Evolutionary conservation across 257 asterid species (phyloP).

Genomic region (Nicotiana benthamiana): DNA sequence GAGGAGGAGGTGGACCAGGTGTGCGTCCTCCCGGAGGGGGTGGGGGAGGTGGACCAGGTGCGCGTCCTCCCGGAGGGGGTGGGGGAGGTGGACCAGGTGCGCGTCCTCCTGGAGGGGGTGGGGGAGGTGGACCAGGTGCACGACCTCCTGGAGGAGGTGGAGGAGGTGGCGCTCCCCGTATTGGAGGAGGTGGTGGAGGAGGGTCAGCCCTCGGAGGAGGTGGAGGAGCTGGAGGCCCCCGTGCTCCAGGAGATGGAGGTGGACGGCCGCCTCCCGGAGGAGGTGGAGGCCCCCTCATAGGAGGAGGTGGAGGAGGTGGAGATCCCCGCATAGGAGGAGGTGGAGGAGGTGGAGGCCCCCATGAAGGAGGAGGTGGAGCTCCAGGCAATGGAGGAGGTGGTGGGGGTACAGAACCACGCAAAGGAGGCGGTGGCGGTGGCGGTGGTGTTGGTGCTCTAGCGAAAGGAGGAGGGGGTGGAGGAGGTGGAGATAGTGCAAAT

Average conservation of each 20-base stretch:
- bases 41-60: slow-evolving; percentile 42
- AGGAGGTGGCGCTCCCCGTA: slow-evolving; percentile 24
- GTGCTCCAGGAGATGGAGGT: slow-evolving; percentile 23
- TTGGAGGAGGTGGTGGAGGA: slow-evolving; percentile 14
- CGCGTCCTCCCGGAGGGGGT: slow-evolving; percentile 27
- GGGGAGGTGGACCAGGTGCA: slow-evolving; percentile 26
- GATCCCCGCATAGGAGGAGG: slow-evolving; percentile 17
- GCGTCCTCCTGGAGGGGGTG: slow-evolving; percentile 28
- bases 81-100: slow-evolving; percentile 42
- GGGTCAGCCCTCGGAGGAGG: slow-evolving; percentile 15
- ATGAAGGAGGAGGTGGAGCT: slow-evolving; percentile 55
- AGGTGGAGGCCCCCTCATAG: slow-evolving; percentile 8
- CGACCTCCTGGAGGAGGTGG: slow-evolving; percentile 27
- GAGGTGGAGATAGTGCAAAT: slow-evolving; percentile 39
- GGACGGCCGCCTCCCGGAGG: slow-evolving; percentile 13
- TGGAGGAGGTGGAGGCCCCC: slow-evolving; percentile 16
- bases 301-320: slow-evolving; percentile 26
- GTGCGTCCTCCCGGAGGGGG: slow-evolving; percentile 28
- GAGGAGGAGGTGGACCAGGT: slow-evolving; percentile 43
- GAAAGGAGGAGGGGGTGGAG: slow-evolving; percentile 38
- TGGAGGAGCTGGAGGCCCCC: slow-evolving; percentile 16
- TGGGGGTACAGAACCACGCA: slow-evolving; percentile 15
- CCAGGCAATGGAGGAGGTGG: slow-evolving; percentile 15
- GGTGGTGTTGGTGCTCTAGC: slow-evolving; percentile 37
- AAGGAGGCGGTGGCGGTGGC: slow-evolving; percentile 48